Evolutionary conservation across 768 basidiomycete species (phyloP), one percentile per base, ranked within the genome.

Genomic region (Coprinopsis strossmayeri): DNA sequence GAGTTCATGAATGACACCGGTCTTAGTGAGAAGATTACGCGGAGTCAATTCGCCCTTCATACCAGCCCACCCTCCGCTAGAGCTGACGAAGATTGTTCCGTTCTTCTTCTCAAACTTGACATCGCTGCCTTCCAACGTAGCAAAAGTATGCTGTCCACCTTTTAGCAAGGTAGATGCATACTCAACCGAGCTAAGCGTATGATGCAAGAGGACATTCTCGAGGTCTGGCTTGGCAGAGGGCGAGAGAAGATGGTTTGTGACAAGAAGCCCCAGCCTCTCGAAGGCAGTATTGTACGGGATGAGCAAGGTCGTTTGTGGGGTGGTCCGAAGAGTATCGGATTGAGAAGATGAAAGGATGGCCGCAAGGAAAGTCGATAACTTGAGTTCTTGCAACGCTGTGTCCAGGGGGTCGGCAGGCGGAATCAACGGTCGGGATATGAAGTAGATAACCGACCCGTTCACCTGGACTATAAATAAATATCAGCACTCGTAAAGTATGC

Each of bases 221-320:
- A 98, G 68, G 60, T 97, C 93, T 48, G 76, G 64, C 60, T 85
- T 90, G 3, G 87, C 83, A 25, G 86, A 76, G 1, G 89, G 69
- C 0, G 87, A 71, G 12, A 97, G 79, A 10, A 99, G 79, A 63
- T 97, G 91, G 13, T 77, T 78, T 67, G 89, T 92, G 53, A 91
- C 85, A 37, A 99, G 77, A 46, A 74, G 58, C 3, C 96, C 96
- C 4, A 98, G 77, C 5, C 82, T 77, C 53, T 82, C 78, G 70
- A 96, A 99, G 0, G 92, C 96, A n/a, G 68, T 62, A 59, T 99
- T 99, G 38, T 78, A 82, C 7, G 96, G 96, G 27, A 96, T 82
- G 34, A 99, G 77, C 50, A 92, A 77, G 2, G 93, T 86, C 0
- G 85, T 84, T 5, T 78, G 79, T 3, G 88, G 84, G 20, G 76